A percentile compares a stretch with the other conserved stretches of the same genome.
phyloP scores from a whole-genome alignment of 192 early-diverging fungal species.

The Coemansia asiatica region DNA sequence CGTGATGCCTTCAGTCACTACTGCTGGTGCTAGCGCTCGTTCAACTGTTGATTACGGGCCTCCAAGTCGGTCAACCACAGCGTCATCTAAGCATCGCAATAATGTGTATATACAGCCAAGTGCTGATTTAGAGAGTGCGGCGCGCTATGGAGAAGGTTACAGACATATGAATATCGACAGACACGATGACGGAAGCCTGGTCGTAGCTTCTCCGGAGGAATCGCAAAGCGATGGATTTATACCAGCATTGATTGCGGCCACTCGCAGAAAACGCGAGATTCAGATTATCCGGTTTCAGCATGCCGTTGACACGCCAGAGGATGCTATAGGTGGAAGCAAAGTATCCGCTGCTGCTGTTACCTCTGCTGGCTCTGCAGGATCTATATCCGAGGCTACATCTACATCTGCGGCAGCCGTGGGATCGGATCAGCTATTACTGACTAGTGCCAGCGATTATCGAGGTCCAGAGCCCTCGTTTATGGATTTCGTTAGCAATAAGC shows the following conservation, averaged over 20 bases:
- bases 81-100: constrained; percentile 13
- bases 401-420: constrained; percentile 8
- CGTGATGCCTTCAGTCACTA: not conserved
- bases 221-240: constrained; percentile 34
- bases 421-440: not conserved
- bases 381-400: not conserved
- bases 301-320: constrained; percentile 36
- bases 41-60: constrained; percentile 13
- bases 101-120: constrained; percentile 45
- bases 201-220: constrained; percentile 22
- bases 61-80: constrained; percentile 18
- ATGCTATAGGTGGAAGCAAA: constrained; percentile 18
- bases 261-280: constrained; percentile 52
- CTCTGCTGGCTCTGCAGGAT: too few species aligned
- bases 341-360: not conserved
- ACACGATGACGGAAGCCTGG: constrained; percentile 45
- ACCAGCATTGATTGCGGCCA: constrained; percentile 44
- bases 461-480: constrained; percentile 23
- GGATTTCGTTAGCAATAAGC: constrained; percentile 15
- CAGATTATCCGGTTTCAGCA: constrained; percentile 49
- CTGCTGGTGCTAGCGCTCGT: not conserved
- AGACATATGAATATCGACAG: constrained; percentile 41
- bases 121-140: constrained; percentile 31
- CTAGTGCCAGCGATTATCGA: not conserved
- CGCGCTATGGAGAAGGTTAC: constrained; percentile 53